phyloP scores from a whole-genome alignment of 306 rosid species.

The Citrullus amarus region DNA sequence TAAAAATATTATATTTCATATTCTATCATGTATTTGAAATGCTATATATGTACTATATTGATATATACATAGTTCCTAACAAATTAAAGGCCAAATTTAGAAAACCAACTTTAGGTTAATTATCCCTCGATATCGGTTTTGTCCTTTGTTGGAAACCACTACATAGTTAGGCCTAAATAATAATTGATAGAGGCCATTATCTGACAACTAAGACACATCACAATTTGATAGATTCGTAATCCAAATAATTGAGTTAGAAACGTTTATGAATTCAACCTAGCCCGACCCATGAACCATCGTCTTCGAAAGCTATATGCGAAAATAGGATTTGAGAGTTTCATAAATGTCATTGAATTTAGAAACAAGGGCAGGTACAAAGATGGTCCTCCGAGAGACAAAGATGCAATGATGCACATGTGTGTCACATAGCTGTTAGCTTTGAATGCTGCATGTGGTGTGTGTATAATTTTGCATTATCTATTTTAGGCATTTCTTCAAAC shows the following conservation, averaged over 20 bases:
- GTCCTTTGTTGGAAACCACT: neutral
- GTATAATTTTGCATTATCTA: neutral
- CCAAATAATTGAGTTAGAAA: neutral
- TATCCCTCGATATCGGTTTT: neutral
- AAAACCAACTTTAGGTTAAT: neutral
- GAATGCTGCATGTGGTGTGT: constrained; percentile 4
- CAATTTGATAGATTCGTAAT: neutral
- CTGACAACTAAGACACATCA: neutral
- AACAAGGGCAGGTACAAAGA: neutral
- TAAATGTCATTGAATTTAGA: neutral
- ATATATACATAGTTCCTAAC: neutral
- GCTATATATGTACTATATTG: neutral
- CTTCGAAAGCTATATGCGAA: neutral
- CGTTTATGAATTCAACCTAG: neutral
- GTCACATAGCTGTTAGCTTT: neutral
- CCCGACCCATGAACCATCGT: neutral
- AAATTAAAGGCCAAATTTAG: neutral
- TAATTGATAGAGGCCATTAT: neutral
- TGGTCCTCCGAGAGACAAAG: neutral
- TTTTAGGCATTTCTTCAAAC: neutral
- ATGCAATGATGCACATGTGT: neutral
- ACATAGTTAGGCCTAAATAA: no score
- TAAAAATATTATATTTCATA: neutral
- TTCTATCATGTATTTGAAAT: neutral
- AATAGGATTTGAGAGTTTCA: neutral